Evolutionary conservation across 2,329 filamentous ascomycete genomes (phyloP).

Genomic region (Sclerotinia borealis): DNA sequence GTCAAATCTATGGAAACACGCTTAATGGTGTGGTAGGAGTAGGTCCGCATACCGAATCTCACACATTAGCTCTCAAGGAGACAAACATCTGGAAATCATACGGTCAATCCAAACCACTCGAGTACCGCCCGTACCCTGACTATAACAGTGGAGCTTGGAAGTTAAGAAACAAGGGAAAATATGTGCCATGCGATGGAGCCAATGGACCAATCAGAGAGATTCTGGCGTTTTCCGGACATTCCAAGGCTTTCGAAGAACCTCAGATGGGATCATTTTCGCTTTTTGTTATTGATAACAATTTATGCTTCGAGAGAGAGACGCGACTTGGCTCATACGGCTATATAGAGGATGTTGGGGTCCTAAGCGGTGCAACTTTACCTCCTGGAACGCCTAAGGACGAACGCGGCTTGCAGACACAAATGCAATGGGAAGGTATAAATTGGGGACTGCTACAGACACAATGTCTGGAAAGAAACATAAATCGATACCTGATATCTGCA

Average conservation of each 20-base stretch:
- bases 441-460: conserved; percentile 66
- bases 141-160: conserved; percentile 61
- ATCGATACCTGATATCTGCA: conserved; percentile 38
- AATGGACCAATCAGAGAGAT: conserved; percentile 48
- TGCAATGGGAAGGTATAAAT: conserved; percentile 56
- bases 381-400: not conserved
- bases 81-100: conserved; percentile 38
- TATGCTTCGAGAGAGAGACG: conserved; percentile 64
- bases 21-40: conserved; percentile 41
- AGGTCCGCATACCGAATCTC: conserved; percentile 29
- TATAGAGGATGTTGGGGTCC: conserved; percentile 32
- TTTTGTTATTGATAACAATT: conserved; percentile 53
- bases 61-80: conserved; percentile 29
- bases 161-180: conserved; percentile 47
- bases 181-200: conserved; percentile 60
- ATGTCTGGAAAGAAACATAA: conserved; percentile 60
- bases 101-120: conserved; percentile 43
- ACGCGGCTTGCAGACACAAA: conserved; percentile 10
- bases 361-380: fast-evolving
- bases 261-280: conserved; percentile 57
- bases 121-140: conserved; percentile 65
- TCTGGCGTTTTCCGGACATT: conserved; percentile 56
- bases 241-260: conserved; percentile 52
- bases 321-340: conserved; percentile 63
- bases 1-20: conserved; percentile 53